These are phyloP conservation scores for Davidsoniella neocaledoniae DNA, from an alignment of 2,329 filamentous ascomycete genomes.

Conservation along the genomic window DNA sequence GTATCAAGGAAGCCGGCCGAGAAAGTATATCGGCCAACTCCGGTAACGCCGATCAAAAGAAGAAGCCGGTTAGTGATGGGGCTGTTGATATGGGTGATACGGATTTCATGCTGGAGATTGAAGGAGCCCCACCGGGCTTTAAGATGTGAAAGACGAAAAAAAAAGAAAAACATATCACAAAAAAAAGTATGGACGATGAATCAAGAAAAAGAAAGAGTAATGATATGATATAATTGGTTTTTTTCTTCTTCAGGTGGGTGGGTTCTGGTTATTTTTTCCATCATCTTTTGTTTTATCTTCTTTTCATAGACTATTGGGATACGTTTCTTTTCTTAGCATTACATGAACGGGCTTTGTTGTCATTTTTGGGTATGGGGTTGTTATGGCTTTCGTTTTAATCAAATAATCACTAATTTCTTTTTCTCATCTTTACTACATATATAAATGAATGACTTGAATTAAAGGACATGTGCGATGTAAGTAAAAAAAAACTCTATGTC, in stretches of 20 bases:
- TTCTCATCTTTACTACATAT: too few species aligned
- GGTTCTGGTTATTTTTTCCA: background rate
- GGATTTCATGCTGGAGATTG: constrained; percentile 12
- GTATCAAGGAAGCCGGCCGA: constrained; percentile 59
- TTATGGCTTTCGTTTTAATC: too few species aligned
- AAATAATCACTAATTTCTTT: too few species aligned
- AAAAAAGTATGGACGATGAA: background rate
- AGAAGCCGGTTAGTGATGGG: background rate
- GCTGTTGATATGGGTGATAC: constrained; percentile 7
- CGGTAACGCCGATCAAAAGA: constrained; percentile 11
- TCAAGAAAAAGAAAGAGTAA: background rate
- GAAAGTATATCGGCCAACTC: constrained; percentile 43
- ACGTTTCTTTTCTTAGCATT: too few species aligned
- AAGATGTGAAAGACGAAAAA: background rate
- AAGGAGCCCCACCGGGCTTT: constrained; percentile 11
- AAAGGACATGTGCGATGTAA: too few species aligned
- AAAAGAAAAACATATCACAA: background rate
- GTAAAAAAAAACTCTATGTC: too few species aligned
- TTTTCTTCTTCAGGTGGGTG: too few species aligned
- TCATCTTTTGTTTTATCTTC: too few species aligned
- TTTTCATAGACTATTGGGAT: too few species aligned
- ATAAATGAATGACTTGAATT: too few species aligned
- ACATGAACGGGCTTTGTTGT: too few species aligned
- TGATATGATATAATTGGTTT: background rate
- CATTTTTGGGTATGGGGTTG: too few species aligned